Evolutionary conservation across 768 basidiomycete species (phyloP).

Genomic region (Amanita jacksonii): DNA sequence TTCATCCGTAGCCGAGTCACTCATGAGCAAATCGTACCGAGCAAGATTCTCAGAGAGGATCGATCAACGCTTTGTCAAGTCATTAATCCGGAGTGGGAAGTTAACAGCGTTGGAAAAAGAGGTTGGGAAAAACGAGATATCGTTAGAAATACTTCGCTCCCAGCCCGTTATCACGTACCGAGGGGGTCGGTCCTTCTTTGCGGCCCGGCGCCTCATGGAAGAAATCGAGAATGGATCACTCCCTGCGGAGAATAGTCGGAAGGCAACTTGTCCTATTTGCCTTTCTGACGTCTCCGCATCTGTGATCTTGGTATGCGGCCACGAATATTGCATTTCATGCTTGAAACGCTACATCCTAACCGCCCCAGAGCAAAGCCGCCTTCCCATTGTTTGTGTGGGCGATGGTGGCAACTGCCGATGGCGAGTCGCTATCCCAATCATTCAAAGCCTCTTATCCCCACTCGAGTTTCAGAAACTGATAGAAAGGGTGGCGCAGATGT

Average conservation of each 20-base stretch:
- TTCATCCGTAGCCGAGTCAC: background rate
- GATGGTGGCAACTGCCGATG: constrained; percentile 43
- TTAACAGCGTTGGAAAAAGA: background rate
- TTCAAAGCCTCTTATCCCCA: constrained; percentile 39
- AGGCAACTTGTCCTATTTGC: constrained; percentile 42
- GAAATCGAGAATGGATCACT: background rate
- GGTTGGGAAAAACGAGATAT: background rate
- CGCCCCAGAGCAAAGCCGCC: constrained; percentile 30
- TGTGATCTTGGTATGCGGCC: constrained; percentile 35
- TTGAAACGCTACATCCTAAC: constrained; percentile 36
- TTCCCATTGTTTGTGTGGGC: constrained; percentile 61
- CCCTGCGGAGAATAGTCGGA: background rate
- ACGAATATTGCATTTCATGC: constrained; percentile 41
- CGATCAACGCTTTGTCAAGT: background rate
- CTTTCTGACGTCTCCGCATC: constrained; percentile 33
- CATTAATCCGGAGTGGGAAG: background rate
- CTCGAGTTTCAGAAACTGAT: constrained; percentile 42
- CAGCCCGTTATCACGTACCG: background rate
- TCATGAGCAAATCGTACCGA: background rate
- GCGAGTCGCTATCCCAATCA: constrained; percentile 43
- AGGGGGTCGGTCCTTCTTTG: background rate
- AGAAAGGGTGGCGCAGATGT: constrained; percentile 41
- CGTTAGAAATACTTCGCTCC: background rate
- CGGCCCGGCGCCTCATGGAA: background rate
- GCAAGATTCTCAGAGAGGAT: background rate